Percentiles rank a stretch among this genome's conserved stretches.
Evolutionary conservation across 1,284 basidiomycete species (phyloP).

Genomic region (Pseudozyma pruni): DNA sequence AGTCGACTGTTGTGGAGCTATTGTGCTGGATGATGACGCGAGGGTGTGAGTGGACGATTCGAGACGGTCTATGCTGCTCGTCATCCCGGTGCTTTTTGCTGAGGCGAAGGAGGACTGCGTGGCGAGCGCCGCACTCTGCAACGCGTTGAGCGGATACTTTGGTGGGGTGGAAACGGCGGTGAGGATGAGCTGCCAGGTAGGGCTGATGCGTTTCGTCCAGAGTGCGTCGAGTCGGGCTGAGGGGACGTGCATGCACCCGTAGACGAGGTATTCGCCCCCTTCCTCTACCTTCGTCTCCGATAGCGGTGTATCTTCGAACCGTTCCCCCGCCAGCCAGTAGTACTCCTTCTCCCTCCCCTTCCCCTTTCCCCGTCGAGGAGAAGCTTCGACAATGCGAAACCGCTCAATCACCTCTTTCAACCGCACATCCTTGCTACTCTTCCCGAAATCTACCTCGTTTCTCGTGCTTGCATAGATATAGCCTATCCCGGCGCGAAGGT

Average conservation of each 20-base stretch:
- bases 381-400: slow-evolving; percentile 81
- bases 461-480: slow-evolving; percentile 80
- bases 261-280: slow-evolving; percentile 82
- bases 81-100: background rate
- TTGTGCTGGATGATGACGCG: slow-evolving; percentile 3
- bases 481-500: slow-evolving; percentile 88
- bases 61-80: slow-evolving; percentile 5
- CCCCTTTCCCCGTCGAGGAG: slow-evolving; percentile 78
- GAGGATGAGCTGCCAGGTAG: slow-evolving; percentile 68
- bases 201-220: slow-evolving; percentile 79
- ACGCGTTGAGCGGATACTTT: slow-evolving; percentile 47
- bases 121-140: slow-evolving; percentile 13
- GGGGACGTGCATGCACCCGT: slow-evolving; percentile 90
- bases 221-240: slow-evolving; percentile 87
- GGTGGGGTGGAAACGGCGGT: slow-evolving; percentile 65
- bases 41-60: slow-evolving; percentile 11
- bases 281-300: background rate
- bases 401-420: slow-evolving; percentile 79
- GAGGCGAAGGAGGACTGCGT: slow-evolving; percentile 4
- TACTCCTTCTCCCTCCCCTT: slow-evolving; percentile 73
- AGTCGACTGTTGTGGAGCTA: slow-evolving; percentile 4
- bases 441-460: slow-evolving; percentile 70
- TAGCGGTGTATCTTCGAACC: background rate
- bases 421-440: slow-evolving; percentile 72
- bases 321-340: slow-evolving; percentile 29